Evolutionary conservation across 1,139 yeast species (phyloP).

Genomic region (Lodderomyces margitis): DNA sequence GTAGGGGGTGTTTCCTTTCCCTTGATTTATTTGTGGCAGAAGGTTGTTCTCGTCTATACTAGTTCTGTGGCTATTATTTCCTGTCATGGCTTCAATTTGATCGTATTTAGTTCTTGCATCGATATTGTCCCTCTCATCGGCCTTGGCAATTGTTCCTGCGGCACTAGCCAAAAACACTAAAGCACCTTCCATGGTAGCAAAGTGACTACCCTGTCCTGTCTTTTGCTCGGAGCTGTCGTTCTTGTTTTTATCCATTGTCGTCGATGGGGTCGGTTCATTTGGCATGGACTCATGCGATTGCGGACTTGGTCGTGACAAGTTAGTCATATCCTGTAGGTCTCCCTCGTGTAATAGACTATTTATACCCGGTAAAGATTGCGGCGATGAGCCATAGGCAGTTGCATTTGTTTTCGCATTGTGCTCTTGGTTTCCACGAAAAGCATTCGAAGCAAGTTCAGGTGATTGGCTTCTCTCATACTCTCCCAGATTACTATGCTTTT

Average conservation of each 20-base stretch:
- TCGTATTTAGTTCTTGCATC: slow-evolving; percentile 60
- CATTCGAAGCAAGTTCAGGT: slow-evolving; percentile 5
- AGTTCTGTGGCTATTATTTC: slow-evolving; percentile 9
- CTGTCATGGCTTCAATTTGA: slow-evolving; percentile 33
- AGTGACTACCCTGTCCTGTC: slow-evolving; percentile 17
- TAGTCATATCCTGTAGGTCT: neutral
- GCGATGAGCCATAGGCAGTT: neutral
- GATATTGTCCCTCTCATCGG: slow-evolving; percentile 63
- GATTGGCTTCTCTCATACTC: slow-evolving; percentile 5
- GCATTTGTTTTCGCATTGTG: no score
- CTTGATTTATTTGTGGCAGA: neutral
- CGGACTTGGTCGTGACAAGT: neutral
- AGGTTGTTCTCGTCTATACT: slow-evolving; percentile 7
- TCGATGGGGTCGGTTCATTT: neutral
- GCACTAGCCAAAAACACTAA: slow-evolving; percentile 71
- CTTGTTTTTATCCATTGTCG: neutral
- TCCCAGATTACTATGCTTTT: slow-evolving; percentile 2
- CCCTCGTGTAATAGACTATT: slow-evolving; percentile 8
- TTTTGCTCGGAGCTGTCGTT: neutral
- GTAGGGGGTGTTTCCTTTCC: neutral
- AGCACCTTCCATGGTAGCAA: slow-evolving; percentile 62
- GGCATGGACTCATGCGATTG: neutral
- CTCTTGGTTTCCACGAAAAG: neutral
- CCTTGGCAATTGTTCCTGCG: slow-evolving; percentile 69
- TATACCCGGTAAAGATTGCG: slow-evolving; percentile 9